These are phyloP conservation scores for Meyerozyma elateridarum DNA, from an alignment of 1,139 yeast genomes.

Conservation along the genomic window DNA sequence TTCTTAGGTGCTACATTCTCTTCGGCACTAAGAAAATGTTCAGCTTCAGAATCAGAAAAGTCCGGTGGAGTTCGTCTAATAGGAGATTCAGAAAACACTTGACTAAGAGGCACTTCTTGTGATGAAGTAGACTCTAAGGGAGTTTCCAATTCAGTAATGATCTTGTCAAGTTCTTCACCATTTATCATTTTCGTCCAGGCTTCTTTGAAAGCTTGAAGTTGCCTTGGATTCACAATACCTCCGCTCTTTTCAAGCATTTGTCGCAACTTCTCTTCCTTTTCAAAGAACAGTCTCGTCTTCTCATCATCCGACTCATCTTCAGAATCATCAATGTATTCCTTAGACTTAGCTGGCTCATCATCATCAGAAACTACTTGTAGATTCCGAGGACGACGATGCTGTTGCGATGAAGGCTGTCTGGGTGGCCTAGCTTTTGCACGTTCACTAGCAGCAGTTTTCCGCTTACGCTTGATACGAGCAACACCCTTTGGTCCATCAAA, in stretches of 20 bases:
- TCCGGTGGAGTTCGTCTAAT: too few species aligned
- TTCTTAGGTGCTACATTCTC: slow-evolving; percentile 10
- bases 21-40: slow-evolving; percentile 15
- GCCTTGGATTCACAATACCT: slow-evolving; percentile 35
- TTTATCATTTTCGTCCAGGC: slow-evolving; percentile 24
- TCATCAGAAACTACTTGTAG: slow-evolving; percentile 19
- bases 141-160: too few species aligned
- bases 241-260: slow-evolving; percentile 33
- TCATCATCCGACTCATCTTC: slow-evolving; percentile 70
- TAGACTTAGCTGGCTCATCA: slow-evolving; percentile 28
- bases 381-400: slow-evolving; percentile 17
- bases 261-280: slow-evolving; percentile 53
- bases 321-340: slow-evolving; percentile 55
- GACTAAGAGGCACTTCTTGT: too few species aligned
- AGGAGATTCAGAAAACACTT: too few species aligned
- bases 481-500: slow-evolving; percentile 19
- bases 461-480: slow-evolving; percentile 17
- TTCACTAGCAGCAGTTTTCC: background rate
- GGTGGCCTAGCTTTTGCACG: slow-evolving; percentile 1
- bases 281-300: slow-evolving; percentile 49
- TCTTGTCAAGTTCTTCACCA: background rate
- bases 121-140: too few species aligned
- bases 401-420: too few species aligned
- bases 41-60: too few species aligned
- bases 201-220: slow-evolving; percentile 33